A percentile compares a stretch with the other conserved stretches of the same genome.
Evolutionary conservation across 2,329 filamentous ascomycete species (phyloP).

Genomic region (Penicillium sp.): DNA sequence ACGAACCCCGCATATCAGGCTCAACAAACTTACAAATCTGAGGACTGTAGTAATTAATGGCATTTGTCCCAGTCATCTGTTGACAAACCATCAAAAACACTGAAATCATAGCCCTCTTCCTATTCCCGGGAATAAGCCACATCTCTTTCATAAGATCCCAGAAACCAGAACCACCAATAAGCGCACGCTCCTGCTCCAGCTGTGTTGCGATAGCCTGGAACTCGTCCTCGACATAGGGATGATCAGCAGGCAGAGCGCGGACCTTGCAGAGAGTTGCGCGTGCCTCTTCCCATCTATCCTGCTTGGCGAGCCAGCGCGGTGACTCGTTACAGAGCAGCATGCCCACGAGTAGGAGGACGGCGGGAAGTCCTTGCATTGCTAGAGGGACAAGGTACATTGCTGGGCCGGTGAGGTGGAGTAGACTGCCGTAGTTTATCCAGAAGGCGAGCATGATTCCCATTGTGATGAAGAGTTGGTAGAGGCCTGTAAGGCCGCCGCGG

Average conservation of each 20-base stretch:
- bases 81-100: constrained; percentile 56
- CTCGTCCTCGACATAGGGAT: constrained; percentile 59
- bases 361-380: constrained; percentile 63
- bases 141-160: constrained; percentile 64
- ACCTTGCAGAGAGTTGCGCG: constrained; percentile 56
- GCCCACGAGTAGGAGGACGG: constrained; percentile 57
- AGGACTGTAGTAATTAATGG: constrained; percentile 68
- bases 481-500: constrained; percentile 58
- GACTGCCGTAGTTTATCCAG: constrained; percentile 57
- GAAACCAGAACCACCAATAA: constrained; percentile 52
- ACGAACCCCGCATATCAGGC: not conserved
- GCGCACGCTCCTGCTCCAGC: constrained; percentile 60
- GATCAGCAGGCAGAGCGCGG: constrained; percentile 53
- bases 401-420: constrained; percentile 49
- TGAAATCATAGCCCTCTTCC: constrained; percentile 55
- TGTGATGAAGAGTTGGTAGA: constrained; percentile 60
- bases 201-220: constrained; percentile 61
- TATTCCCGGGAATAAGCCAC: constrained; percentile 56
- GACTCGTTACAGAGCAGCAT: constrained; percentile 66
- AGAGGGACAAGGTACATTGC: constrained; percentile 62
- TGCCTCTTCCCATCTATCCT: constrained; percentile 67
- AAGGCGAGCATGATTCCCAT: constrained; percentile 44
- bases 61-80: constrained; percentile 56
- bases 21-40: constrained; percentile 57
- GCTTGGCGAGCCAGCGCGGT: constrained; percentile 65